Base-by-base conservation (phyloP, 2,329 filamentous ascomycete genomes). In the Sporothrix sp. region DNA sequence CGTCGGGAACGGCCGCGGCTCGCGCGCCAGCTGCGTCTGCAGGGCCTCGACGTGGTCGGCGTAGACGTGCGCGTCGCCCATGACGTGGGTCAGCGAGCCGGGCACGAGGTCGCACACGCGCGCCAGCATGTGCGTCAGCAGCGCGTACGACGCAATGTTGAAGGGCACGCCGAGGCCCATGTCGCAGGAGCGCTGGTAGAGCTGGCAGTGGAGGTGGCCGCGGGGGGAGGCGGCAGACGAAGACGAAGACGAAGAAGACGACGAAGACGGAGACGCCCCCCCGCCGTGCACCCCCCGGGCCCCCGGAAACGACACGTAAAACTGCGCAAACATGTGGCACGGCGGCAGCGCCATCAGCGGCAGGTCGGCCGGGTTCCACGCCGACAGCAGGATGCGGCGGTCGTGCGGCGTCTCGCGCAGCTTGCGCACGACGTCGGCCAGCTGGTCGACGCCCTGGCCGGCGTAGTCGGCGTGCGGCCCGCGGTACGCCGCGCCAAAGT, bases 21-120 rank as follows among this genome's bases (percentile, higher is more conserved):
- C 85, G 7, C 93, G 74, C 63, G 80, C 76, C 30, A 97, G 64
- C 69, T 98, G 93, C 50, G 80, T 76, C 62, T 84, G 78, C 52
- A 98, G 71, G 11, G 93, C 90, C 49, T 95, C 89, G 7, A 95
- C 78, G 65, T 98, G 93, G 65, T 98, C 91, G 7, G 84, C 69
- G 67, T 98, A 98, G 1, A 98, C 84, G 67, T 98, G 93, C n/a
- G 91, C 88, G 66, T 98, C 93, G 13, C 93, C 93, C 89, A 98
- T 95, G 44, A 89, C 89, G 67, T 97, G 93, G 35, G 89, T 93
- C 55, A 98, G 75, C 47, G 80, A 91, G 0, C 91, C 93, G 0
- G 93, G 89, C 1, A 87, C 78, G 50, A 98, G 68, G 58, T 90
- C 84, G 62, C 85, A 89, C 10, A 85, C 88, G 63, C 90, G 84